Conservation (phyloP, 192 early-diverging fungal genomes). For the Lobosporangium transversale region DNA sequence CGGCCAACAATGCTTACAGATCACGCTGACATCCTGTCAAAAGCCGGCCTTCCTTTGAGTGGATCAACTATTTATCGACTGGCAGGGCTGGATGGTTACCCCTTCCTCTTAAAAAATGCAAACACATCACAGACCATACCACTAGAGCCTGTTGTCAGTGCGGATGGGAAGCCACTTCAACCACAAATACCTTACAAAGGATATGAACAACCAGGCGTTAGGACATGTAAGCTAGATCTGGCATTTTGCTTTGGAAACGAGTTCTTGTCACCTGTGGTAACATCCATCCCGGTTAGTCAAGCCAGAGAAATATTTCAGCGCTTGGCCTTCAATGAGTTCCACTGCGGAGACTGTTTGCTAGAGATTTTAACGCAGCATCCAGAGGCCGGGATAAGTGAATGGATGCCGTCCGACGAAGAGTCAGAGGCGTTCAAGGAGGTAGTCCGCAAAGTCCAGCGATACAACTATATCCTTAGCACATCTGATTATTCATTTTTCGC, state of each 20-base stretch:
- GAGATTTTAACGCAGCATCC: constrained; percentile 45
- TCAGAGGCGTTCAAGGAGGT: constrained; percentile 25
- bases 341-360: constrained; percentile 52
- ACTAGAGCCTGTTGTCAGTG: neutral
- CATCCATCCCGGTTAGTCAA: neutral
- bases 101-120: constrained; percentile 8
- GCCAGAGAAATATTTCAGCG: constrained; percentile 22
- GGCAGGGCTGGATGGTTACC: constrained; percentile 53
- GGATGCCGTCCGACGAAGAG: constrained; percentile 28
- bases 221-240: constrained; percentile 36
- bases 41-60: constrained; percentile 18
- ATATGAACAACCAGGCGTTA: constrained; percentile 22
- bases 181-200: constrained; percentile 32
- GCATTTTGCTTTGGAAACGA: constrained; percentile 44
- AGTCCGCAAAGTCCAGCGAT: constrained; percentile 2
- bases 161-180: neutral
- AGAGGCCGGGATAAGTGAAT: constrained; percentile 22
- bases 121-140: constrained; percentile 27
- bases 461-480: constrained; percentile 45
- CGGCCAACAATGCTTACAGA: constrained; percentile 20
- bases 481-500: constrained; percentile 46
- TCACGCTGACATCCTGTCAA: constrained; percentile 9
- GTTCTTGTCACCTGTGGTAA: constrained; percentile 13
- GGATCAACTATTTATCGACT: constrained; percentile 23
- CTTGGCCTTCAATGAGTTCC: constrained; percentile 32